Conservation (phyloP, 257 asterid genomes). For the Orobanche coerulescens region DNA sequence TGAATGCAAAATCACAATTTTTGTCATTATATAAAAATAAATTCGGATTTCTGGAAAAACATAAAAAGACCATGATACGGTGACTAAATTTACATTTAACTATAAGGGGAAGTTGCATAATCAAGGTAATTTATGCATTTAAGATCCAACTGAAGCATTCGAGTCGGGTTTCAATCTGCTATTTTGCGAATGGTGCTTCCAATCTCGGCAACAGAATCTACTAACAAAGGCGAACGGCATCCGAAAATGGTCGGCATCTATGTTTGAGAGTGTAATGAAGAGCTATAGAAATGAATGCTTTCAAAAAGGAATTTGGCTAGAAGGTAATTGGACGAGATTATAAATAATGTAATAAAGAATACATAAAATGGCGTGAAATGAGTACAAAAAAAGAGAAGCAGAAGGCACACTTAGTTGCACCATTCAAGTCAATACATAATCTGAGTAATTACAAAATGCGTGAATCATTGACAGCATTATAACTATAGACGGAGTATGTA, state of each 20-base stretch:
- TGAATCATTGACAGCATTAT: too few species aligned
- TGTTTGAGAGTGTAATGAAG: background rate
- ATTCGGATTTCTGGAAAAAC: background rate
- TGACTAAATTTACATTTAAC: slow-evolving; percentile 31
- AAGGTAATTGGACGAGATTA: too few species aligned
- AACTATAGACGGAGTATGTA: too few species aligned
- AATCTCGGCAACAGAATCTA: slow-evolving; percentile 20
- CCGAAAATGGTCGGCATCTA: slow-evolving; percentile 53
- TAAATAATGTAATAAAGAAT: too few species aligned
- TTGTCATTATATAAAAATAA: too few species aligned
- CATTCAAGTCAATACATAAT: too few species aligned
- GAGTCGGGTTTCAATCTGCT: slow-evolving; percentile 49
- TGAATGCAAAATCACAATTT: background rate
- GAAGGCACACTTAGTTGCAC: too few species aligned
- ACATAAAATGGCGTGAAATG: too few species aligned
- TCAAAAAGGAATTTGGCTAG: background rate
- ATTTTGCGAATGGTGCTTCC: slow-evolving; percentile 38
- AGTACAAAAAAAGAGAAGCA: too few species aligned
- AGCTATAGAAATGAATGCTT: background rate
- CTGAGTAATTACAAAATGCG: too few species aligned
- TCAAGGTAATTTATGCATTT: slow-evolving; percentile 58
- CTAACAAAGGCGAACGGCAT: slow-evolving; percentile 29
- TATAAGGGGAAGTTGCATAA: slow-evolving; percentile 32
- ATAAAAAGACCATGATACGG: background rate
- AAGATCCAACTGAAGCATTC: slow-evolving; percentile 25